Base-by-base conservation (phyloP, 2,329 filamentous ascomycete genomes). In the Cadophora sp. region DNA sequence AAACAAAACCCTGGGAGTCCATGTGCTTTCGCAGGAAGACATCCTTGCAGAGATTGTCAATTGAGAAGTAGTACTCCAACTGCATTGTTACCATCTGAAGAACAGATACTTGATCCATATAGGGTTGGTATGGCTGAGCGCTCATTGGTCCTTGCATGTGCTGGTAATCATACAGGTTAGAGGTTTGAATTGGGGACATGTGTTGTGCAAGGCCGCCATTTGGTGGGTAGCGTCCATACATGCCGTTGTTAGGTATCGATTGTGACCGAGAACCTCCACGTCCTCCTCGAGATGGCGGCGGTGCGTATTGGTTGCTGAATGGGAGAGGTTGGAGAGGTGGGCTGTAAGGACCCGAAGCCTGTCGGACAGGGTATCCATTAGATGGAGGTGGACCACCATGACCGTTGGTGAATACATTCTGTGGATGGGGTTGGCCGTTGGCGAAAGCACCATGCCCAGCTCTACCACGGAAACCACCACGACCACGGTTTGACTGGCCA, bases 1-100 rank as follows among this genome's bases (percentile, higher is more conserved):
- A 89, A 16, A 97, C 94, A 76, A 94, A 98, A 20, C 96, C 96
- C 78, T 98, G 92, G 0, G 91, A 92, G 77, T 99, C 95, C 96
- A 99, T 98, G 73, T 94, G 90, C 75, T 88, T 89, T 66, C 96
- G 90, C 67, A 99, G 84, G 79, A 89, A 98, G 75, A 92, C 85
- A 76, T 99, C 96, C 80, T 97, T 97, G 84, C 93, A 92, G 59
- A 98, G 85, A 77, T 99, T 99, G 76, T 97, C 92, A 33, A 97
- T 87, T 0, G 95, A 98, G 81, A 99, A 97, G 80, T 99, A 99
- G 82, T 97, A 99, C 75, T 97, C 93, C 45, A 94, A 86, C 76
- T 85, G 82, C 71, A 77, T 78, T 64, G 80, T 83, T 59, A 87
- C 77, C 73, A 78, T 75, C 14, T 70, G 68, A 45, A 77, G 68